Evolutionary conservation across 2,329 filamentous ascomycete genomes (phyloP), one percentile per base, ranked within the genome.

Genomic region (Chalara sp.): DNA sequence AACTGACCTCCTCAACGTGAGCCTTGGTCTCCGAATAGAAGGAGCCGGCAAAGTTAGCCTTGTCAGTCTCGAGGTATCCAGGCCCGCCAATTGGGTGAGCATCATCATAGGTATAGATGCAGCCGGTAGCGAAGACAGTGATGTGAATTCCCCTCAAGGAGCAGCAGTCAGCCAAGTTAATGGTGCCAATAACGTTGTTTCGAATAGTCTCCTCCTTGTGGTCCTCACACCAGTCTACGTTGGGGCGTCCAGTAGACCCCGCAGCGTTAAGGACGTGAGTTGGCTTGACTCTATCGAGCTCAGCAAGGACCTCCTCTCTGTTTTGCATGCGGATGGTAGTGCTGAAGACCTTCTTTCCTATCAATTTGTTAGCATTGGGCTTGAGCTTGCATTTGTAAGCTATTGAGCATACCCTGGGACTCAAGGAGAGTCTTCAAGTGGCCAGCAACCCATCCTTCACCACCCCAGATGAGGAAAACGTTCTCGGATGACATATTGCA

Each of bases 201-300:
- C 81, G 75, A 63, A 86, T 77, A 6, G 83, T 86, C 50, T 79
- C 77, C 66, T 83, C 77, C 68, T 79, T 83, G 71, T 86, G 77
- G 62, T 83, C 79, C 69, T 87, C 83, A 61, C 83, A 86, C 81
- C 81, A 85, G 68, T 86, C 83, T 64, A 85, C 81, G 57, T 86
- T 86, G 55, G 82, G 82, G 29, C 80, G 74, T 46, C 83, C 83
- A 3, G 81, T 86, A 63, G 76, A 80, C 54, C 82, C 83, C 45
- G 83, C 83, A 53, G 76, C 79, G 66, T 85, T 85, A 47, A 86
- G 68, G 50, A 86, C 81, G 61, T 85, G 81, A 4, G 81, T 85
- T 28, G 83, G 83, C 66, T 78, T 77, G 65, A 82, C 68, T 47
- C 70, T 70, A 46, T 80, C 73, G 30, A 86, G 72, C 63, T 80